These are phyloP conservation scores for Euphrasia confusa DNA, from an alignment of 257 asterid genomes.

Conservation along the genomic window DNA sequence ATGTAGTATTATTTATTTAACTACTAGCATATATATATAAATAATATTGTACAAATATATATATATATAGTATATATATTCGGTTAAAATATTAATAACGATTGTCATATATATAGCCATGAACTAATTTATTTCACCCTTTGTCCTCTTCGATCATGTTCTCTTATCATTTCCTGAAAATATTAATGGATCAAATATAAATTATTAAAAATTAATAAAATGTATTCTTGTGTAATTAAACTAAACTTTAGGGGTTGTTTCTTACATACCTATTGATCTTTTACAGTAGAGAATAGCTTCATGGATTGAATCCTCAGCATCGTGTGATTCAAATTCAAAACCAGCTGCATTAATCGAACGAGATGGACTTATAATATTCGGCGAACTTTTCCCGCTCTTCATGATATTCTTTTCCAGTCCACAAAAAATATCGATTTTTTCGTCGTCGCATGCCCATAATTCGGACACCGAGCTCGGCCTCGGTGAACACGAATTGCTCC, in stretches of 20 bases:
- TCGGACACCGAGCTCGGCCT: constrained; percentile 25
- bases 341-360: constrained; percentile 22
- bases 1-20: background rate
- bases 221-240: background rate
- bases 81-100: too few species aligned
- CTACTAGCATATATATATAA: background rate
- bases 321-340: constrained; percentile 1
- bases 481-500: constrained; percentile 29
- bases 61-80: too few species aligned
- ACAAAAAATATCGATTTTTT: constrained; percentile 10
- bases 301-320: constrained; percentile 37
- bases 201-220: background rate
- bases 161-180: constrained; percentile 18
- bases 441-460: constrained; percentile 12
- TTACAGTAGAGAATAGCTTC: constrained; percentile 62
- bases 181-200: background rate
- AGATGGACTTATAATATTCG: constrained; percentile 22
- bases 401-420: constrained; percentile 22
- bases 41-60: too few species aligned
- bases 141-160: background rate
- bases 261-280: constrained; percentile 40
- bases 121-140: too few species aligned
- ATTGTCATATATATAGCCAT: too few species aligned
- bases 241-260: background rate
- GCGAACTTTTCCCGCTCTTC: constrained; percentile 30